Base-by-base conservation (phyloP, 2,329 filamentous ascomycete species). In the Macrophomina pseudophaseolina region DNA sequence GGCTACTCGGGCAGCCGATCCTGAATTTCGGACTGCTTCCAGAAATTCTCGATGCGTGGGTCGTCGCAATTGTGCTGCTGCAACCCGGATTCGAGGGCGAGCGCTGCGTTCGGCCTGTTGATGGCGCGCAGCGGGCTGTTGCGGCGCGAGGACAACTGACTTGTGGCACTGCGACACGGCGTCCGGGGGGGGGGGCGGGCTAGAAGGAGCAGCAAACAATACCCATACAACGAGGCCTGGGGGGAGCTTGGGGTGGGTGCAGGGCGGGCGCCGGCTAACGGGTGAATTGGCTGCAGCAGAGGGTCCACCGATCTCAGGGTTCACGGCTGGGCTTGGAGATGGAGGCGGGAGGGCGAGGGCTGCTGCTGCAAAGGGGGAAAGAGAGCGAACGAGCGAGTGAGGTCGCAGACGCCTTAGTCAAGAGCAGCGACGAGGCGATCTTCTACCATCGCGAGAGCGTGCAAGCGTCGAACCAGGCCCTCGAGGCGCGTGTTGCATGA, bases 231-330 rank as follows among this genome's bases (percentile, higher is more conserved):
- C 14, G 30, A 28, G 40, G 38, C 42, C 28, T 30, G 9, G 56
- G 9, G 56, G 40, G 42, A 18, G 52, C 42, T 44, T 52, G 52
- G 52, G 52, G n/a, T 32, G 33, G 35, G 52, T 33, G 52, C 33
- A 54, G 52, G 52, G 11, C 33, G 30, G 33, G 52, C 52, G 44
- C 33, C 42, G 54, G 54, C 54, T 46, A 58, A 12, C 18, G 46
- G 58, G 30, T 49, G 58, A 62, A 62, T 62, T 62, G 58, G 58
- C 58, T 58, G 58, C 46, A 58, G 33, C 33, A 40, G 44, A 63
- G 59, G 59, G 59, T 63, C 59, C 59, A 63, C 59, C 59, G 59
- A 63, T 63, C 59, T 49, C 59, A 38, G 33, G 59, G 40, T 60
- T 60, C 42, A 49, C 32, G 59, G 58, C 56, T 48, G 38, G 56